Evolutionary conservation across 2,329 filamentous ascomycete species (phyloP).

Genomic region (Aphanoascus verrucosus): DNA sequence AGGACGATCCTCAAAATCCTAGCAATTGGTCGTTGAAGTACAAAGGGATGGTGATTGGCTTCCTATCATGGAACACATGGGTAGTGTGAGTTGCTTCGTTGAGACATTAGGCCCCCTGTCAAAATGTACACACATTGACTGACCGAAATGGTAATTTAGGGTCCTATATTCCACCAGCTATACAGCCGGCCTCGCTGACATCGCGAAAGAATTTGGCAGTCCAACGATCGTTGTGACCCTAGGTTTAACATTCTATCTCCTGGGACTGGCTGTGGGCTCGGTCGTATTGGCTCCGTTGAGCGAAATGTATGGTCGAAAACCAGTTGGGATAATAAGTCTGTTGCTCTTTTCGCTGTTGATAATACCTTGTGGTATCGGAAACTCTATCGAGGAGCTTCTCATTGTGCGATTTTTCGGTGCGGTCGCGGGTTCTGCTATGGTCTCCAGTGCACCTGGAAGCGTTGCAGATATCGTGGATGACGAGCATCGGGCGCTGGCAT

Average conservation of each 20-base stretch:
- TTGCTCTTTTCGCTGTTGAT: conserved; percentile 56
- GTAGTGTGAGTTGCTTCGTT: conserved; percentile 35
- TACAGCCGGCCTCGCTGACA: conserved; percentile 58
- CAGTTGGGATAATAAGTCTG: conserved; percentile 58
- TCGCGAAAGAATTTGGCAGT: conserved; percentile 54
- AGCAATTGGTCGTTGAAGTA: conserved; percentile 55
- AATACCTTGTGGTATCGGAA: conserved; percentile 60
- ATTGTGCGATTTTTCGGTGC: conserved; percentile 63
- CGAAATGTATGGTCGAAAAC: conserved; percentile 38
- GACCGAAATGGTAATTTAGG: conserved; percentile 21
- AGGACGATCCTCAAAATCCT: conserved; percentile 54
- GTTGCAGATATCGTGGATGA: conserved; percentile 75
- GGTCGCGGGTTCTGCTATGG: conserved; percentile 65
- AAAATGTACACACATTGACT: background rate
- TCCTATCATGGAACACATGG: conserved; percentile 49
- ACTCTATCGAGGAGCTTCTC: conserved; percentile 58
- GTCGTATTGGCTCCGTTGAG: conserved; percentile 61
- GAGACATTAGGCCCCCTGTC: background rate
- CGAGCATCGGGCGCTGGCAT: conserved; percentile 67
- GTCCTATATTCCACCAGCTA: conserved; percentile 71
- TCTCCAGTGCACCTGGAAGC: conserved; percentile 71
- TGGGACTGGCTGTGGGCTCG: conserved; percentile 62
- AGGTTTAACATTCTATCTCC: conserved; percentile 66
- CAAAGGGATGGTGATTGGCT: conserved; percentile 45
- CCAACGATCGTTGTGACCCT: conserved; percentile 55